phyloP scores from a whole-genome alignment of 768 basidiomycete species.

The Trichaptum fuscoviolaceum region DNA sequence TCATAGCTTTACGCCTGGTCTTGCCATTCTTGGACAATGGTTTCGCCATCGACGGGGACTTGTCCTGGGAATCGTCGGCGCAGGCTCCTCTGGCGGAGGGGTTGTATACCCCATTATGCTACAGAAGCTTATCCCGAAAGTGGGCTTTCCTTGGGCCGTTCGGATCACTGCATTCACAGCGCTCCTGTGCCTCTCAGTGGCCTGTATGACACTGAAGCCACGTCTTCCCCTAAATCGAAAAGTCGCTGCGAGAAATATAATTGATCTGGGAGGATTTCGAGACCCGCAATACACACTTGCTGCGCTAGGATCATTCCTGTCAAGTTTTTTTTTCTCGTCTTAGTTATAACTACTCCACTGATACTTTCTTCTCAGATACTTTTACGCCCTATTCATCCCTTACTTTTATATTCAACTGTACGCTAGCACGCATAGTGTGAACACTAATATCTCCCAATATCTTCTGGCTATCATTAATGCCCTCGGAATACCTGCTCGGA shows the following conservation, averaged over 20 bases:
- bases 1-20: slow-evolving; percentile 27
- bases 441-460: slow-evolving; percentile 19
- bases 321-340: slow-evolving; percentile 10
- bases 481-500: slow-evolving; percentile 23
- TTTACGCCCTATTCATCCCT: slow-evolving; percentile 28
- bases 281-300: slow-evolving; percentile 20
- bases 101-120: slow-evolving; percentile 49
- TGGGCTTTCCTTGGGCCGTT: slow-evolving; percentile 28
- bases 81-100: slow-evolving; percentile 41
- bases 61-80: slow-evolving; percentile 31
- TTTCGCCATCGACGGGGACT: slow-evolving; percentile 30
- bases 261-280: slow-evolving; percentile 24
- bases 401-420: slow-evolving; percentile 31
- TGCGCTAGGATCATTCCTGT: slow-evolving; percentile 19
- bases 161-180: slow-evolving; percentile 27
- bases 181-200: slow-evolving; percentile 20
- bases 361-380: slow-evolving; percentile 16
- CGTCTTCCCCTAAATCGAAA: slow-evolving; percentile 21
- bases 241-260: slow-evolving; percentile 16
- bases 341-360: not conserved
- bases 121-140: slow-evolving; percentile 32
- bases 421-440: slow-evolving; percentile 21
- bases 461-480: slow-evolving; percentile 28
- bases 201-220: slow-evolving; percentile 23
- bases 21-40: slow-evolving; percentile 29